A percentile compares a stretch with the other conserved stretches of the same genome.
These are phyloP conservation scores for Rhizopogon sp. DNA, from an alignment of 768 basidiomycete species.

Conservation along the genomic window DNA sequence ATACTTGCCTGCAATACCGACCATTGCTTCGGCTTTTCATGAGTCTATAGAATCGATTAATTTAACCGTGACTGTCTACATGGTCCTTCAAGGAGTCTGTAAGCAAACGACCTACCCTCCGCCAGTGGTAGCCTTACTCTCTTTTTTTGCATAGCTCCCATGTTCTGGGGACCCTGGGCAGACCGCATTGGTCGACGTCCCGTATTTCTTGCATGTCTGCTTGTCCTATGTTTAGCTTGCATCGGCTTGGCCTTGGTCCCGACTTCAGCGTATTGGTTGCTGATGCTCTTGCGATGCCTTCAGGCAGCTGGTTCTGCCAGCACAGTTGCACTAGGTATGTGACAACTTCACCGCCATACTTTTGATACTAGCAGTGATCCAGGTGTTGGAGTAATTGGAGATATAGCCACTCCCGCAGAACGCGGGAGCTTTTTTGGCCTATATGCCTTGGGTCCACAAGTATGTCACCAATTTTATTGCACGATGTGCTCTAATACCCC, in stretches of 20 bases:
- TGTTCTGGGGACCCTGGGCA: slow-evolving; percentile 59
- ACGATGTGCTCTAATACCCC: background rate
- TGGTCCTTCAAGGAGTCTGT: slow-evolving; percentile 47
- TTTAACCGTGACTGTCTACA: slow-evolving; percentile 64
- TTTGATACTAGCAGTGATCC: slow-evolving; percentile 1
- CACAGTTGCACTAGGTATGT: slow-evolving; percentile 65
- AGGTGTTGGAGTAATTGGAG: slow-evolving; percentile 76
- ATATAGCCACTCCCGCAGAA: slow-evolving; percentile 70
- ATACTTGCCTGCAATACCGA: slow-evolving; percentile 77
- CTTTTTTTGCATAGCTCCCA: slow-evolving; percentile 39
- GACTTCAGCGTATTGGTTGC: slow-evolving; percentile 65
- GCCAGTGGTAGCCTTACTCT: background rate
- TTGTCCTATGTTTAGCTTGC: slow-evolving; percentile 61
- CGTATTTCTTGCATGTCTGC: slow-evolving; percentile 57
- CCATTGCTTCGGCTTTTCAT: slow-evolving; percentile 52
- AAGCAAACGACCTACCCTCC: slow-evolving; percentile 8
- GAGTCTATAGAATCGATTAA: slow-evolving; percentile 71
- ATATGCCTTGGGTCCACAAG: slow-evolving; percentile 63
- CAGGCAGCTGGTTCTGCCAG: slow-evolving; percentile 80
- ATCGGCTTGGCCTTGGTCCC: slow-evolving; percentile 54
- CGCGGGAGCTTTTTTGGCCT: slow-evolving; percentile 71
- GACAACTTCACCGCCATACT: background rate
- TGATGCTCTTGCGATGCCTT: slow-evolving; percentile 74
- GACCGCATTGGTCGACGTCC: slow-evolving; percentile 62
- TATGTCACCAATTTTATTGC: slow-evolving; percentile 10